Evolutionary conservation across 116 monocot genomes (phyloP), one percentile per base, ranked within the genome.

Genomic region (Papilionanthe hybrid): DNA sequence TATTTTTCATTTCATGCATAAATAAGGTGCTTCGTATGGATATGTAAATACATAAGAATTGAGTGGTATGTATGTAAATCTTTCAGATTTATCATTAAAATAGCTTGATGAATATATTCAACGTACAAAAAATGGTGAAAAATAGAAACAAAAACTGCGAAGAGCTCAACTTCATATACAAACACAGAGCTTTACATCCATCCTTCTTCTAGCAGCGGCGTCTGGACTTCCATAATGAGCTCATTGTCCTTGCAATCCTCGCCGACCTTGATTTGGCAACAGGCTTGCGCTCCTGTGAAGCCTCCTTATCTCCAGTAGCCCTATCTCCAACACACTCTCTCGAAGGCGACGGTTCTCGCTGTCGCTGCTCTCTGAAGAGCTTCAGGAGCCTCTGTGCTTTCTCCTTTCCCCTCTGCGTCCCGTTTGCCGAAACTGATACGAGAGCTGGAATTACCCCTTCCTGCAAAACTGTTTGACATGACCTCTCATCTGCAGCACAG

Each of bases 381-480:
- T 80, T 73, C 66, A 96, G 82, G 18, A 96, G 82, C 84, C 75
- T 87, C 75, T 91, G 88, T 10, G 93, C 91, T 78, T 87, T 93
- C 68, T 96, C 96, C 80, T 82, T 88, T 13, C 86, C 90, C 65
- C 80, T 86, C 5, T 29, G 9, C 3, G 84, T 85, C 9, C 92
- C 92, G 42, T 86, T 84, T 9, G 81, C 88, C 0, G 93, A 82
- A 25, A 93, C 43, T 1, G 80, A 86, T 5, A 96, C 88, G 9
- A 96, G 30, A 0, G 87, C 77, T 5, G 96, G 93, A 42, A 96
- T 91, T 42, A 91, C 90, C 1, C 96, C 96, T 84, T 96, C 93
- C 49, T 96, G 91, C 55, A 96, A 69, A 43, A 91, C 96, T 86
- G 85, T 77, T 4, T 85, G 84, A 18, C 83, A 80, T 75, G 91